These are phyloP conservation scores for Nemania sp. DNA, from an alignment of 2,329 filamentous ascomycete genomes.

Conservation along the genomic window DNA sequence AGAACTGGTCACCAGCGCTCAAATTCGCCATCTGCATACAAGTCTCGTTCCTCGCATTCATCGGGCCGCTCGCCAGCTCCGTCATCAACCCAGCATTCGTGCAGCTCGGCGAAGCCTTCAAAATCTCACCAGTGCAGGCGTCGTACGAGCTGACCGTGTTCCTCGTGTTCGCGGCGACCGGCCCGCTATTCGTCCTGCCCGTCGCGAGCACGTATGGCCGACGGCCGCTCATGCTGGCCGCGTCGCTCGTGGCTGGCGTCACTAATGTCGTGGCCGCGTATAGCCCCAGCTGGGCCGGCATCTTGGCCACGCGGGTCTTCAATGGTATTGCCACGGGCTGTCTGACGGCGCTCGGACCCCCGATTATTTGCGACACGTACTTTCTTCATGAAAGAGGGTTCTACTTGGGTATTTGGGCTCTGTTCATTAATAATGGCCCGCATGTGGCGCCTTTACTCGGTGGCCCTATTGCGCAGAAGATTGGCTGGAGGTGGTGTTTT, in stretches of 20 bases:
- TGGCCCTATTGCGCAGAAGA: constrained; percentile 35
- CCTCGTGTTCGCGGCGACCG: constrained; percentile 34
- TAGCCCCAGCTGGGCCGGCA: constrained; percentile 27
- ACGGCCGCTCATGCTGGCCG: constrained; percentile 39
- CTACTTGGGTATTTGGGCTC: constrained; percentile 32
- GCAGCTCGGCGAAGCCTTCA: constrained; percentile 36
- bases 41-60: constrained; percentile 38
- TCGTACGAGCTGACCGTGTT: constrained; percentile 41
- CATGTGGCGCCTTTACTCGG: constrained; percentile 33
- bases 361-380: constrained; percentile 30
- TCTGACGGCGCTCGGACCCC: constrained; percentile 27
- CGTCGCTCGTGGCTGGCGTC: constrained; percentile 37
- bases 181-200: constrained; percentile 1
- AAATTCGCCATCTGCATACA: constrained; percentile 29
- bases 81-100: constrained; percentile 41
- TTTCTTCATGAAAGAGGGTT: constrained; percentile 33
- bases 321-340: constrained; percentile 26
- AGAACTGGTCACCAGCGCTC: constrained; percentile 10
- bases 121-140: constrained; percentile 37
- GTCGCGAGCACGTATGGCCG: constrained; percentile 29
- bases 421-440: constrained; percentile 30
- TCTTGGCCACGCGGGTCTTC: constrained; percentile 29
- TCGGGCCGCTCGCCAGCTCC: constrained; percentile 36
- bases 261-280: constrained; percentile 35
- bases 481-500: constrained; percentile 34